Conservation (phyloP, 768 basidiomycete species). For the Tulasnella sp. region DNA sequence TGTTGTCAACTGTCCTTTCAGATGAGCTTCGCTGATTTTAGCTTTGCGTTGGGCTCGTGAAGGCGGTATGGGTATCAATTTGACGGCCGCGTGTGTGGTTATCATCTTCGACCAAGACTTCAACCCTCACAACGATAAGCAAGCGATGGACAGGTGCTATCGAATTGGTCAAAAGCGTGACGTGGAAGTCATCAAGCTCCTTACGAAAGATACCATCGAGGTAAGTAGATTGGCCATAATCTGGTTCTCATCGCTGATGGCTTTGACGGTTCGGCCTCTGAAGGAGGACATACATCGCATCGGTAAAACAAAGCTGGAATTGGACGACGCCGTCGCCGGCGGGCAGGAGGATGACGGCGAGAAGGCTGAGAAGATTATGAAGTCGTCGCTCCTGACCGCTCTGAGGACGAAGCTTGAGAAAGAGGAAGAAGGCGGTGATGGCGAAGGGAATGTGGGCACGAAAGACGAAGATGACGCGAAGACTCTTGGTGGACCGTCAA, state of each 20-base stretch:
- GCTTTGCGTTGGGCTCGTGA: not conserved
- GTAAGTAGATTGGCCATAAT: slow-evolving; percentile 9
- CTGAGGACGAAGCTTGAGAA: slow-evolving; percentile 73
- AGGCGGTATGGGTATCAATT: slow-evolving; percentile 88
- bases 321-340: slow-evolving; percentile 92
- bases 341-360: slow-evolving; percentile 43
- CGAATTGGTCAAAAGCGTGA: slow-evolving; percentile 91
- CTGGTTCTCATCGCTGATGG: not conserved
- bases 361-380: slow-evolving; percentile 66
- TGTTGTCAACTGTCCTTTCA: slow-evolving; percentile 22
- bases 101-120: slow-evolving; percentile 98
- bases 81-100: slow-evolving; percentile 91
- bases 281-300: slow-evolving; percentile 85
- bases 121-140: slow-evolving; percentile 94
- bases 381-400: slow-evolving; percentile 73
- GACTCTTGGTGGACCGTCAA: not conserved
- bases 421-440: slow-evolving; percentile 32
- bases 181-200: slow-evolving; percentile 90
- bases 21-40: not conserved
- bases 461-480: not conserved
- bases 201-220: slow-evolving; percentile 84
- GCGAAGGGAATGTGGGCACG: slow-evolving; percentile 11
- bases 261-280: slow-evolving; percentile 6
- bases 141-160: slow-evolving; percentile 95
- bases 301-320: slow-evolving; percentile 78